Evolutionary conservation across 345 rosid genomes (phyloP), one percentile per base, ranked within the genome.

Genomic region (Eutrema heterophyllum): DNA sequence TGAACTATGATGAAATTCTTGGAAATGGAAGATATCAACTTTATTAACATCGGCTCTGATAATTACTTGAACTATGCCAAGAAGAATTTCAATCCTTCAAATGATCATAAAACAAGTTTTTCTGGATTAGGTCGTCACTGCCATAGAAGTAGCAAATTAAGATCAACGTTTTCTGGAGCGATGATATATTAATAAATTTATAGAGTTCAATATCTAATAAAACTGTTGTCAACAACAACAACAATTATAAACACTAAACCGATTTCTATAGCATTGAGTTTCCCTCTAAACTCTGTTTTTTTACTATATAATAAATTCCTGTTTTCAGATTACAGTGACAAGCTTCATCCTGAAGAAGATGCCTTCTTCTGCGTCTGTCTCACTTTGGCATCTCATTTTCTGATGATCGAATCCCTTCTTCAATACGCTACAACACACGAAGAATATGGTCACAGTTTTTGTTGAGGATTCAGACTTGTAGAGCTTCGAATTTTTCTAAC

Each of bases 391-490:
- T 14, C 56, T 77, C 80, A 9, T 73, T 67, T 54, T 73, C 81
- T 4, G 74, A 81, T 15, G 86, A 78, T 41, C 90, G 66, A 69
- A 87, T 85, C 67, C 93, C 96, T 84, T 90, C 88, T 71, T 95
- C 99, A 58, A 95, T 92, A 72, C 98, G 81, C 99, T 90, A 68
- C 55, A 67, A 24, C 41, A 35, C 6, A 35, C 1, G 13, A 66
- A 0, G 0, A 54, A 60, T 2, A 9, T 30, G 53, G 12, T 74
- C 18, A 41, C 11, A 0, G 9, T 5, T 24, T 59, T 2, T 39
- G 6, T 43, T 24, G n/a, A 7, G 5, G 46, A n/a, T 24, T 21
- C 13, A 27, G 6, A 62, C 32, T 29, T 67, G 9, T 1, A 5
- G 51, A 75, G 9, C n/a, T 50, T 48, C 15, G 24, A 32, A 33